Percentiles rank a stretch among this genome's conserved stretches.
phyloP scores from a whole-genome alignment of 2,329 filamentous ascomycete species.

The Myriosclerotinia scirpicola region DNA sequence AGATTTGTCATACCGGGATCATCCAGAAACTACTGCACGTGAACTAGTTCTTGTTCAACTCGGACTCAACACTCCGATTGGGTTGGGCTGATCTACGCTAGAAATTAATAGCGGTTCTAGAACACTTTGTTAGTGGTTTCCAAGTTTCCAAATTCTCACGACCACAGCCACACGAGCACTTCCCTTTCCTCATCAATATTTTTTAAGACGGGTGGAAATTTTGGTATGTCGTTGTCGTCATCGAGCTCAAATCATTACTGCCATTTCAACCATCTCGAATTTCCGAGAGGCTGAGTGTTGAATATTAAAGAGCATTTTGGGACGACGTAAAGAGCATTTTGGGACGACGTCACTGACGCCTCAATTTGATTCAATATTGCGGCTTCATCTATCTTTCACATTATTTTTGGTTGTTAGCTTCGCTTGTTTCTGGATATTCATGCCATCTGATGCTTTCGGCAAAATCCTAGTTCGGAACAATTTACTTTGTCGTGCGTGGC shows the following conservation, averaged over 20 bases:
- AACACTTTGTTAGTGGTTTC: slow-evolving; percentile 1
- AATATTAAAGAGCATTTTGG: too few species aligned
- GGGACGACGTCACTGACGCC: neutral
- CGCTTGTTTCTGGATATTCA: neutral
- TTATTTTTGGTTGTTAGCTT: neutral
- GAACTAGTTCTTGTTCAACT: neutral
- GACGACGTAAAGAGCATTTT: neutral
- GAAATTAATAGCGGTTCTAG: neutral
- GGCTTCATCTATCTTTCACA: too few species aligned
- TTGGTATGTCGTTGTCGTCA: neutral
- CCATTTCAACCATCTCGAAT: neutral
- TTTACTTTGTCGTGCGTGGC: too few species aligned
- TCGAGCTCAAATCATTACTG: neutral
- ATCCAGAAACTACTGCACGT: neutral
- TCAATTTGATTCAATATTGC: neutral
- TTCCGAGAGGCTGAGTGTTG: too few species aligned
- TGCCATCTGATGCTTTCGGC: neutral
- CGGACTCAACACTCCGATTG: neutral
- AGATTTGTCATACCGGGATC: neutral
- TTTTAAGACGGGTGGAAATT: neutral
- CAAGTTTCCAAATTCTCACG: neutral
- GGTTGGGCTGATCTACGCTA: neutral
- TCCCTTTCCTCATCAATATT: neutral
- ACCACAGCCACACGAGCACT: neutral
- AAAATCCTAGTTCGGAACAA: neutral